These are phyloP conservation scores for Sonneratia caseolaris DNA, from an alignment of 345 rosid genomes.

Conservation along the genomic window DNA sequence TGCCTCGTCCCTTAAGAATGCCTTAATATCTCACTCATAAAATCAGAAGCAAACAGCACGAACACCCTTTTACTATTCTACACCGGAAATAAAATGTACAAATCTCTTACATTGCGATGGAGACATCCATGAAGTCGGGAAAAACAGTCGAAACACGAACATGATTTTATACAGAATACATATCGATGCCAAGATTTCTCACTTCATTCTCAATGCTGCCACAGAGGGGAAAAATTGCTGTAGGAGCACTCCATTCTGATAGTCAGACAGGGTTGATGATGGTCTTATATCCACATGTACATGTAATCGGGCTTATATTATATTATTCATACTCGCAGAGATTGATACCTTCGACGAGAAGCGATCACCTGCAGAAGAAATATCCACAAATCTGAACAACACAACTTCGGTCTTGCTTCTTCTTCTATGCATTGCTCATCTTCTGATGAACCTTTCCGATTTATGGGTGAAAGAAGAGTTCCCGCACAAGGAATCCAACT, in stretches of 20 bases:
- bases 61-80: neutral
- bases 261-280: neutral
- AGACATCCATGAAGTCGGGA: neutral
- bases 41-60: neutral
- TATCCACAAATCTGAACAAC: neutral
- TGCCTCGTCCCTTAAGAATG: too few species aligned
- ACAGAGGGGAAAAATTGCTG: neutral
- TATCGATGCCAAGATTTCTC: neutral
- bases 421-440: neutral
- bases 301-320: neutral
- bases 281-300: neutral
- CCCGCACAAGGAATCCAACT: neutral
- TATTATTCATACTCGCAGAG: neutral
- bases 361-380: neutral
- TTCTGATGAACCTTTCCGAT: neutral
- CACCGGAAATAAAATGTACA: slow-evolving; percentile 2
- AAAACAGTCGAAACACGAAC: neutral
- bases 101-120: neutral
- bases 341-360: neutral
- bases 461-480: neutral
- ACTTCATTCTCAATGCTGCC: neutral
- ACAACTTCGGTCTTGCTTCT: neutral
- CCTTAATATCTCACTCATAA: too few species aligned
- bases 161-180: neutral
- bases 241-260: neutral